Conservation (phyloP, 1,284 basidiomycete genomes). For the Golubevia sp. region DNA sequence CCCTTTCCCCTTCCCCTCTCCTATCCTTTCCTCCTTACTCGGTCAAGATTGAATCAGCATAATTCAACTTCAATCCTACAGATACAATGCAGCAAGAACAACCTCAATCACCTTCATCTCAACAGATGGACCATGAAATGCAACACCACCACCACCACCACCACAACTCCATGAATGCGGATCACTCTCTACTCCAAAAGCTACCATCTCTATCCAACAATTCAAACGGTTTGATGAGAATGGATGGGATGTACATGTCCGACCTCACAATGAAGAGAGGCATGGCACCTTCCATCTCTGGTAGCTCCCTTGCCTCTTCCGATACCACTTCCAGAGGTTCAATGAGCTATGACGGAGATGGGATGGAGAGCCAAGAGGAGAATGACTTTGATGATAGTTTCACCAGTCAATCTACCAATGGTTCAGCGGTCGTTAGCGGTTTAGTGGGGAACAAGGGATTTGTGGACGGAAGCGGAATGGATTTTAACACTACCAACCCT, state of each 20-base stretch:
- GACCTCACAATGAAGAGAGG: constrained; percentile 1
- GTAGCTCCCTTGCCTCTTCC: constrained; percentile 28
- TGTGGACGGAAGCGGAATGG: constrained; percentile 3
- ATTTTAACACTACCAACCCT: background rate
- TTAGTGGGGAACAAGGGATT: constrained; percentile 1
- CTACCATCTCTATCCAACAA: background rate
- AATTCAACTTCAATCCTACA: no score
- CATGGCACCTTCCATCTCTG: constrained; percentile 25
- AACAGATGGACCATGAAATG: background rate
- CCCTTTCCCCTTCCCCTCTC: no score
- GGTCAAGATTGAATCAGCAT: no score
- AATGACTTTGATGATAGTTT: constrained; percentile 3
- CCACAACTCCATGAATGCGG: background rate
- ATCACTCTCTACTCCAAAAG: background rate
- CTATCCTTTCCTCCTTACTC: no score
- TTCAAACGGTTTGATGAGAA: background rate
- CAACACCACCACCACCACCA: background rate
- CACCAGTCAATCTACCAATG: constrained; percentile 2
- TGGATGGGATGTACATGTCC: background rate
- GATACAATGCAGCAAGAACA: no score
- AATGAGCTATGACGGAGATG: background rate
- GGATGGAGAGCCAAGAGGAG: background rate
- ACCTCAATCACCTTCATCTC: no score
- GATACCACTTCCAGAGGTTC: constrained; percentile 8
- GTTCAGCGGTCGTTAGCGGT: background rate